These are phyloP conservation scores for Fusarium nelsonii DNA, from an alignment of 2,329 filamentous ascomycete genomes.

Conservation along the genomic window DNA sequence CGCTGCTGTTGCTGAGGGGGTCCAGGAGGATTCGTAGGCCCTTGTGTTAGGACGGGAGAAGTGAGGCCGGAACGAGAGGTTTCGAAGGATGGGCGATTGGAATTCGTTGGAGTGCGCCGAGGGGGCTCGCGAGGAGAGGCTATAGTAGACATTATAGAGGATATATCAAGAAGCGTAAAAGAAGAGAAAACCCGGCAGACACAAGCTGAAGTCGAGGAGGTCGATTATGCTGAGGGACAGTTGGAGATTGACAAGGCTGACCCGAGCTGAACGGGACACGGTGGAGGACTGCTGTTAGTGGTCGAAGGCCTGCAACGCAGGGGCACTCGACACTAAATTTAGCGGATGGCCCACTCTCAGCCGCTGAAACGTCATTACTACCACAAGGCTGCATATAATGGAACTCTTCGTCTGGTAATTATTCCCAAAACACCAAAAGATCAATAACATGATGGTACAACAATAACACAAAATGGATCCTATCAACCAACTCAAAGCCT, in stretches of 20 bases:
- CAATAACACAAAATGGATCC: slow-evolving; percentile 49
- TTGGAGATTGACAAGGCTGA: slow-evolving; percentile 35
- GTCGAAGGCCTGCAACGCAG: slow-evolving; percentile 27
- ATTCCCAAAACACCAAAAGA: slow-evolving; percentile 26
- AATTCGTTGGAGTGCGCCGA: slow-evolving; percentile 75
- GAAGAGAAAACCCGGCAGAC: background rate
- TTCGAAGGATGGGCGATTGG: slow-evolving; percentile 80
- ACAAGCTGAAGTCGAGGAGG: background rate
- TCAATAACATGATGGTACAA: slow-evolving; percentile 7
- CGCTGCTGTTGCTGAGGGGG: slow-evolving; percentile 35
- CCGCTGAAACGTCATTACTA: slow-evolving; percentile 44
- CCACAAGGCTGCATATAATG: slow-evolving; percentile 35
- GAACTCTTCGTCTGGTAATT: background rate
- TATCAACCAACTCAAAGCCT: slow-evolving; percentile 62
- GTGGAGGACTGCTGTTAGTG: slow-evolving; percentile 35
- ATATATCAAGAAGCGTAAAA: background rate
- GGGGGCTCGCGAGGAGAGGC: slow-evolving; percentile 71
- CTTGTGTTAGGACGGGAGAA: slow-evolving; percentile 59
- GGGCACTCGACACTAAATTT: slow-evolving; percentile 37
- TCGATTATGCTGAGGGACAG: slow-evolving; percentile 3
- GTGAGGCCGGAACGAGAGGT: slow-evolving; percentile 69
- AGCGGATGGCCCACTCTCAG: slow-evolving; percentile 38
- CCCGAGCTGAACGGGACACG: slow-evolving; percentile 34
- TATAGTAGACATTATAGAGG: slow-evolving; percentile 72
- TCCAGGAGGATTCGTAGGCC: slow-evolving; percentile 19